phyloP scores from a whole-genome alignment of 768 basidiomycete genomes.

The Gyrodon lividus region DNA sequence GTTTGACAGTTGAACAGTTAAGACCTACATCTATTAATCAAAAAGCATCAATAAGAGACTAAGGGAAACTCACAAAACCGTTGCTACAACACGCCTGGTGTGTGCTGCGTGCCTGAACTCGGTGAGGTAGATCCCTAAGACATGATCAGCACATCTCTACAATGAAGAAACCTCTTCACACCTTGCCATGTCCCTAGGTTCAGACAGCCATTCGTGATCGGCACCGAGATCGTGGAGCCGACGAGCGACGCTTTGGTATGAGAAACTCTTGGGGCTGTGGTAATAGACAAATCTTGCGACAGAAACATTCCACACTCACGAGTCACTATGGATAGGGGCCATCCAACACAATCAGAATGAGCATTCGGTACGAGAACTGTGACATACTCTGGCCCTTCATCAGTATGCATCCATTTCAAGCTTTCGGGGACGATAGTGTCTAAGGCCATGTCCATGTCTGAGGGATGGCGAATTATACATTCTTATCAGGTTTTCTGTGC shows the following conservation, averaged over 20 bases:
- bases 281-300: background rate
- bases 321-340: conserved; percentile 52
- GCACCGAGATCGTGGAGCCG: conserved; percentile 78
- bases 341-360: conserved; percentile 5
- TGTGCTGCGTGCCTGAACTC: conserved; percentile 78
- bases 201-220: conserved; percentile 75
- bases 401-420: conserved; percentile 80
- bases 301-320: conserved; percentile 45
- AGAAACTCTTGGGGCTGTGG: conserved; percentile 56
- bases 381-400: conserved; percentile 85
- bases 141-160: conserved; percentile 1
- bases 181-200: conserved; percentile 96
- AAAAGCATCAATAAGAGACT: background rate
- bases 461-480: conserved; percentile 29
- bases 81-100: conserved; percentile 71
- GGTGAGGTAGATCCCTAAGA: conserved; percentile 76
- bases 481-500: conserved; percentile 19
- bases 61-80: conserved; percentile 60
- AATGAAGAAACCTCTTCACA: conserved; percentile 23
- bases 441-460: conserved; percentile 95
- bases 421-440: conserved; percentile 86
- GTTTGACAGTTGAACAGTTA: background rate
- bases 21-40: conserved; percentile 11
- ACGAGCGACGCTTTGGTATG: conserved; percentile 89
- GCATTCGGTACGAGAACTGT: conserved; percentile 24